Conservation (phyloP, 2,329 filamentous ascomycete genomes). For the Exophiala sideris region DNA sequence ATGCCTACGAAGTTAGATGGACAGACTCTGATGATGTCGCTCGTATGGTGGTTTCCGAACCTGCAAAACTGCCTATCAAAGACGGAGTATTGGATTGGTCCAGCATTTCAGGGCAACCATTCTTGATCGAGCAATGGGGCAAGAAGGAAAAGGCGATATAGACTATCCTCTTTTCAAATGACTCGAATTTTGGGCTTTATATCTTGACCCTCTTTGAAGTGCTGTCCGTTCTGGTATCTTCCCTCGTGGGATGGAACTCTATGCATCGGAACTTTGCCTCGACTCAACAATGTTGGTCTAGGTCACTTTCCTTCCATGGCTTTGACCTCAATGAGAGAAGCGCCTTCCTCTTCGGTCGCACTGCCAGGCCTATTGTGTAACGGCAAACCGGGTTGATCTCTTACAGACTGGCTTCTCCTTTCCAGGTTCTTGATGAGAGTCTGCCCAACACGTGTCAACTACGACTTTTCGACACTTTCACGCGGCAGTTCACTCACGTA, state of each 20-base stretch:
- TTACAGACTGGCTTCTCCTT: not conserved
- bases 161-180: not conserved
- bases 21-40: slow-evolving; percentile 22
- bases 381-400: too few relatives aligned
- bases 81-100: slow-evolving; percentile 15
- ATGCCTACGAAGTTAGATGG: slow-evolving; percentile 21
- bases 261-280: too few relatives aligned
- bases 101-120: slow-evolving; percentile 12
- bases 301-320: not conserved
- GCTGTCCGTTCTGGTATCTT: too few relatives aligned
- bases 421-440: not conserved
- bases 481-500: not conserved
- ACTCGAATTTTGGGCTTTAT: not conserved
- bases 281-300: too few relatives aligned
- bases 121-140: slow-evolving; percentile 20
- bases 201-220: not conserved
- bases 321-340: too few relatives aligned
- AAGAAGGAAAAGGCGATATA: slow-evolving; percentile 22
- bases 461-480: not conserved
- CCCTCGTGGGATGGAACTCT: too few relatives aligned
- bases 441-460: not conserved
- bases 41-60: slow-evolving; percentile 8
- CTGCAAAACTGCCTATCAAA: slow-evolving; percentile 11
- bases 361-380: too few relatives aligned
- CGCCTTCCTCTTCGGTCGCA: too few relatives aligned